phyloP scores from a whole-genome alignment of 805 yeast genomes.

The Schizosaccharomyces pombe region DNA sequence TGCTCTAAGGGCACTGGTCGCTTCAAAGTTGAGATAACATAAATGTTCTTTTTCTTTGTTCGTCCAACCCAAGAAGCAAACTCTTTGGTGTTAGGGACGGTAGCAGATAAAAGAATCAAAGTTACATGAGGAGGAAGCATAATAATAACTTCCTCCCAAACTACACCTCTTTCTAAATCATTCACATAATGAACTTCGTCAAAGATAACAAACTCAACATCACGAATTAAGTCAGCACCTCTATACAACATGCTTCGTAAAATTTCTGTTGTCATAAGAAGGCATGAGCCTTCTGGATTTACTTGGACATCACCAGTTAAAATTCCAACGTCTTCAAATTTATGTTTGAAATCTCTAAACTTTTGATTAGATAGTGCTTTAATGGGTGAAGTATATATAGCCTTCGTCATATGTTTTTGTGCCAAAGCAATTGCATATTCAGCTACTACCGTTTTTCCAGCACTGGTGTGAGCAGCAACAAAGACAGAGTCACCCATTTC shows the following conservation, averaged over 20 bases:
- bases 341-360: conserved; percentile 64
- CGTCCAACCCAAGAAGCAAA: conserved; percentile 98
- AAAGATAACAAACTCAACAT: conserved; percentile 89
- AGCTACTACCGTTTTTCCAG: conserved; percentile 95
- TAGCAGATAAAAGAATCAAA: conserved; percentile 74
- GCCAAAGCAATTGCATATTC: conserved; percentile 98
- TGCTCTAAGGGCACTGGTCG: conserved; percentile 92
- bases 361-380: conserved; percentile 79
- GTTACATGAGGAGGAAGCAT: conserved; percentile 94
- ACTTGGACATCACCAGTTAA: conserved; percentile 96
- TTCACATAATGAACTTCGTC: conserved; percentile 97
- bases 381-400: conserved; percentile 88
- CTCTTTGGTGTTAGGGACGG: conserved; percentile 94
- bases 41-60: conserved; percentile 84
- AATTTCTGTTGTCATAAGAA: conserved; percentile 95
- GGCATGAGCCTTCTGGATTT: conserved; percentile 84
- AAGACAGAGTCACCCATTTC: conserved; percentile 97
- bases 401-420: conserved; percentile 74
- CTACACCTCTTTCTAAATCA: conserved; percentile 92
- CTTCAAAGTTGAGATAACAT: conserved; percentile 86
- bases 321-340: conserved; percentile 72
- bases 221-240: conserved; percentile 90
- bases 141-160: conserved; percentile 96
- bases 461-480: conserved; percentile 96
- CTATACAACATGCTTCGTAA: conserved; percentile 83